Conservation (phyloP, 1,284 basidiomycete species). For the Schizophyllum commune region DNA sequence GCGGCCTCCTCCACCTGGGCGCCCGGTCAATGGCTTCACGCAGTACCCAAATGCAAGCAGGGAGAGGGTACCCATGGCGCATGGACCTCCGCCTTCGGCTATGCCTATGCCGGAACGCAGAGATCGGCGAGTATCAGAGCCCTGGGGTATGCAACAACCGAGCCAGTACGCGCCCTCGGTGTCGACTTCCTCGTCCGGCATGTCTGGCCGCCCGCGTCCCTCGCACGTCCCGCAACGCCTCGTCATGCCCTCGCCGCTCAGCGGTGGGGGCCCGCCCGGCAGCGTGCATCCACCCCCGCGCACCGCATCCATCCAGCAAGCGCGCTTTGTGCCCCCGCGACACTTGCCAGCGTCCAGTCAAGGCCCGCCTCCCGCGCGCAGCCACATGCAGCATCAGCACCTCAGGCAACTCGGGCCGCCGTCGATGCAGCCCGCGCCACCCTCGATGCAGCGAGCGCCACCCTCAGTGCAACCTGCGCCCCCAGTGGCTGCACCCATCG, state of each 20-base stretch:
- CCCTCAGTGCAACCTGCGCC: not conserved
- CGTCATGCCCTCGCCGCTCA: constrained; percentile 17
- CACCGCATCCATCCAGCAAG: not conserved
- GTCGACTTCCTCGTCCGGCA: constrained; percentile 1
- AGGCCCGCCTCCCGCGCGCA: not conserved
- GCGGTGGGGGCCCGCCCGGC: not conserved
- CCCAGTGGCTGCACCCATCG: not conserved
- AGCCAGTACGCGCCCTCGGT: constrained; percentile 4
- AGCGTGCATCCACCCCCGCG: not conserved
- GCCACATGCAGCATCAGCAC: not conserved
- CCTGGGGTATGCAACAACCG: not conserved
- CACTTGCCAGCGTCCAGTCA: not conserved
- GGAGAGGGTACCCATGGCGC: not conserved
- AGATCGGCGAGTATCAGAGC: not conserved
- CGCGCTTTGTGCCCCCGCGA: not conserved
- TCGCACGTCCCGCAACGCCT: constrained; percentile 14
- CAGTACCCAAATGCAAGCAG: not conserved
- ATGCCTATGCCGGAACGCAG: not conserved
- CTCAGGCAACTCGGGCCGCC: not conserved
- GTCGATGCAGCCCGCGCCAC: not conserved
- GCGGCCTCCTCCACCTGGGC: too few relatives aligned
- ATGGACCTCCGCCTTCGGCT: not conserved
- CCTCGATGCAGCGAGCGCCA: not conserved
- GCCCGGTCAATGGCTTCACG: not conserved
- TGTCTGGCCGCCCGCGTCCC: constrained; percentile 7